Conservation (phyloP, 768 basidiomycete genomes). For the Cubamyces sp. region DNA sequence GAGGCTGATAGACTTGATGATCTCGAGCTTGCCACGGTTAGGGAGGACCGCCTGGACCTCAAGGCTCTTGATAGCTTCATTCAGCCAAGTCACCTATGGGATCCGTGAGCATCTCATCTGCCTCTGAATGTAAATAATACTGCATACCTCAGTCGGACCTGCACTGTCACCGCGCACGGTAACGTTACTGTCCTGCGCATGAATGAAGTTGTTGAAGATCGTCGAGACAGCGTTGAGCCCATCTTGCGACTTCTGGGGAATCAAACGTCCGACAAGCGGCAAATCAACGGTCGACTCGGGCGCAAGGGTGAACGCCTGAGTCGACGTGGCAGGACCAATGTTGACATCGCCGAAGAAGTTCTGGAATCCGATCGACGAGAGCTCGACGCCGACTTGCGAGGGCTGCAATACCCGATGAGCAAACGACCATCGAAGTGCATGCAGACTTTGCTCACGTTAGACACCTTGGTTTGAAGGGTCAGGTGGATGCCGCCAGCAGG, state of each 20-base stretch:
- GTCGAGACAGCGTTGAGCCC: slow-evolving; percentile 62
- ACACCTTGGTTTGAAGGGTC: slow-evolving; percentile 59
- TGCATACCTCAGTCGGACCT: slow-evolving; percentile 54
- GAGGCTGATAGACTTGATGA: slow-evolving; percentile 68
- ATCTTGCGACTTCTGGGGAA: slow-evolving; percentile 57
- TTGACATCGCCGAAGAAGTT: slow-evolving; percentile 54
- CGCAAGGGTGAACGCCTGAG: slow-evolving; percentile 53
- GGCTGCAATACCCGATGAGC: slow-evolving; percentile 45
- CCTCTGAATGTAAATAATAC: slow-evolving; percentile 22
- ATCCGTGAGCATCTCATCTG: not conserved
- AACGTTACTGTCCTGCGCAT: slow-evolving; percentile 64
- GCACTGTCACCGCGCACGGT: slow-evolving; percentile 62
- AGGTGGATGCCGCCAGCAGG: slow-evolving; percentile 73
- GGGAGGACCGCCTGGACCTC: slow-evolving; percentile 62
- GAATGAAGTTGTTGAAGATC: slow-evolving; percentile 74
- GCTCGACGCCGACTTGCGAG: slow-evolving; percentile 72
- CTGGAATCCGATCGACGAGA: slow-evolving; percentile 64
- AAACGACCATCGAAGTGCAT: not conserved
- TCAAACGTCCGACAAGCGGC: slow-evolving; percentile 61
- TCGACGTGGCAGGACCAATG: slow-evolving; percentile 62
- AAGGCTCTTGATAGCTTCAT: slow-evolving; percentile 68
- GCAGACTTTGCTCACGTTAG: slow-evolving; percentile 51
- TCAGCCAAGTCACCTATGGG: slow-evolving; percentile 68
- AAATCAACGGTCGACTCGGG: slow-evolving; percentile 57
- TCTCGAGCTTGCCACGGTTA: slow-evolving; percentile 58